A percentile compares a stretch with the other conserved stretches of the same genome.
These are phyloP conservation scores for Paracorniculantispora psalliotae DNA, from an alignment of 2,329 filamentous ascomycete genomes.

Conservation along the genomic window DNA sequence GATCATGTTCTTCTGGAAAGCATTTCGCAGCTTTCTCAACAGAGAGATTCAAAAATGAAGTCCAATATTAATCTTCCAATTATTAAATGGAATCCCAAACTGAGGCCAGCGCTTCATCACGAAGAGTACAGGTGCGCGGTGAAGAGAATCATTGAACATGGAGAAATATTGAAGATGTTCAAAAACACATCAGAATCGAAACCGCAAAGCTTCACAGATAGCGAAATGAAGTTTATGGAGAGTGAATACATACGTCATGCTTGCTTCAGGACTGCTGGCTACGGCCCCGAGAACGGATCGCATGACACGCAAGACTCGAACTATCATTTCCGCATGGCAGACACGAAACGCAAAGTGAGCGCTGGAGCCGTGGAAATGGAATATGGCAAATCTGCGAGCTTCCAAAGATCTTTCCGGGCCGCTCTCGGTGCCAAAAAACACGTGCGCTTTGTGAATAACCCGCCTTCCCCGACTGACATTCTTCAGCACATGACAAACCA, in stretches of 20 bases:
- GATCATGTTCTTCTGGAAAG: background rate
- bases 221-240: background rate
- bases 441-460: background rate
- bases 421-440: background rate
- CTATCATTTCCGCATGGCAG: background rate
- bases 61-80: background rate
- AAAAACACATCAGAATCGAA: fast-evolving
- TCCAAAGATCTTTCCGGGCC: background rate
- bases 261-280: background rate
- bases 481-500: background rate
- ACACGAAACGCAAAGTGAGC: background rate
- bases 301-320: background rate
- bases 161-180: background rate
- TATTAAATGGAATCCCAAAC: background rate
- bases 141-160: background rate
- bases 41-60: background rate
- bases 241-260: background rate
- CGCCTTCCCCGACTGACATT: background rate
- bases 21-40: background rate
- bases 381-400: background rate
- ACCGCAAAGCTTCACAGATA: fast-evolving
- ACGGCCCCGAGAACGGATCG: background rate
- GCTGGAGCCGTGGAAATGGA: background rate
- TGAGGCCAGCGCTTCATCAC: background rate
- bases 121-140: background rate